A percentile compares a stretch with the other conserved stretches of the same genome.
Evolutionary conservation across 2,329 filamentous ascomycete genomes (phyloP).

Genomic region (Oidium heveae): DNA sequence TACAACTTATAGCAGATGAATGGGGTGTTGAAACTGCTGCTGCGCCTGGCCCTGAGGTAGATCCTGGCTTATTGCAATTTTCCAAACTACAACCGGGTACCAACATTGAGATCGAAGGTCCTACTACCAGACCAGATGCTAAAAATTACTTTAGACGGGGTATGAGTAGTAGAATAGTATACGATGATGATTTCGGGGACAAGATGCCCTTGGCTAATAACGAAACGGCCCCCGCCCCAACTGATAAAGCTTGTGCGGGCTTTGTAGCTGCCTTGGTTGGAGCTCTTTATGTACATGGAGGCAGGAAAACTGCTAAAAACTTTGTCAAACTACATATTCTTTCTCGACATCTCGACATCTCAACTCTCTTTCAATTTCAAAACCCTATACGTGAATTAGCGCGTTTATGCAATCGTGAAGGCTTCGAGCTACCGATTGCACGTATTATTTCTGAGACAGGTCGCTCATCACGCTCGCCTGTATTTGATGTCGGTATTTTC

Average conservation of each 20-base stretch:
- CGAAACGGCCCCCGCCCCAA: constrained; percentile 9
- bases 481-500: constrained; percentile 85
- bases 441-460: constrained; percentile 80
- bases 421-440: constrained; percentile 69
- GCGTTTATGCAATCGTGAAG: constrained; percentile 64
- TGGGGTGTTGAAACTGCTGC: constrained; percentile 88
- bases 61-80: constrained; percentile 76
- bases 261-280: constrained; percentile 71
- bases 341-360: constrained; percentile 50
- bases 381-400: constrained; percentile 64
- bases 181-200: constrained; percentile 70
- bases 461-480: constrained; percentile 57
- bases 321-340: constrained; percentile 75
- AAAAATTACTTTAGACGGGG: constrained; percentile 34
- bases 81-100: constrained; percentile 21
- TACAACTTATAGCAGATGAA: constrained; percentile 48
- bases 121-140: constrained; percentile 25
- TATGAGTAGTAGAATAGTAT: constrained; percentile 51
- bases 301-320: constrained; percentile 48
- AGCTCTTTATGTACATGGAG: constrained; percentile 64
- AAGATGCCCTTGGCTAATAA: constrained; percentile 13
- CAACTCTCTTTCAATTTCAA: constrained; percentile 59
- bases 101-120: constrained; percentile 22
- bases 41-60: constrained; percentile 70
- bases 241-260: constrained; percentile 33